Percentiles rank a stretch among this genome's conserved stretches.
Conservation (phyloP, 306 rosid genomes). For the Calophaca sinica region DNA sequence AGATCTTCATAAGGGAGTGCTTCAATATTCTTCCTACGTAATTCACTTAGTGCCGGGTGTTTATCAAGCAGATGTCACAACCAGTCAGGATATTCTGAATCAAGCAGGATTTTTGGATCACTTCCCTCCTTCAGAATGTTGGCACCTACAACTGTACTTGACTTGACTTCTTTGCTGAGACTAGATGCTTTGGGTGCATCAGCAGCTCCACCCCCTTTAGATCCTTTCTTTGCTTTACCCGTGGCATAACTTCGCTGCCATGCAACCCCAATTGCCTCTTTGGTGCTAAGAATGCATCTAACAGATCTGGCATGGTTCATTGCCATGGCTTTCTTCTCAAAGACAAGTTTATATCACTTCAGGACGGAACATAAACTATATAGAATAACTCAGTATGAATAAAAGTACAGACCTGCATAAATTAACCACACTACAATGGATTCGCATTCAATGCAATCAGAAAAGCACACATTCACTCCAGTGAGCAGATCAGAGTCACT, state of each 20-base stretch:
- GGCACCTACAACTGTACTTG: conserved; percentile 86
- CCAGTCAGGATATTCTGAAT: conserved; percentile 91
- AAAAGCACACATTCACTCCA: no score
- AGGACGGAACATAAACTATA: conserved; percentile 33
- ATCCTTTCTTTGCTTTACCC: conserved; percentile 81
- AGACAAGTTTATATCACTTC: conserved; percentile 27
- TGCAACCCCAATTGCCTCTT: conserved; percentile 50
- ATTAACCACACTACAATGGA: not conserved
- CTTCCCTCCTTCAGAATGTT: conserved; percentile 83
- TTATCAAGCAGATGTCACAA: conserved; percentile 83
- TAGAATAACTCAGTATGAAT: not conserved
- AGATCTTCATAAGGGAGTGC: conserved; percentile 71
- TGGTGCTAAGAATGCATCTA: conserved; percentile 45
- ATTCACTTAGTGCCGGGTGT: conserved; percentile 72
- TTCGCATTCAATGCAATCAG: no score
- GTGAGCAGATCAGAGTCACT: no score
- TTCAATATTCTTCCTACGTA: conserved; percentile 69
- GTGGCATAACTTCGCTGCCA: conserved; percentile 63
- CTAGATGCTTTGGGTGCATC: conserved; percentile 78
- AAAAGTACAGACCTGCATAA: not conserved
- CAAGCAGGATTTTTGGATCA: conserved; percentile 74
- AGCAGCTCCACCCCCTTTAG: conserved; percentile 64
- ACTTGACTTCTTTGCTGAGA: conserved; percentile 85
- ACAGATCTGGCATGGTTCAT: conserved; percentile 52
- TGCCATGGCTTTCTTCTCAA: conserved; percentile 64